Conservation (phyloP, 108 stramenopile genomes). For the Pseudonitzschia multistriata region DNA sequence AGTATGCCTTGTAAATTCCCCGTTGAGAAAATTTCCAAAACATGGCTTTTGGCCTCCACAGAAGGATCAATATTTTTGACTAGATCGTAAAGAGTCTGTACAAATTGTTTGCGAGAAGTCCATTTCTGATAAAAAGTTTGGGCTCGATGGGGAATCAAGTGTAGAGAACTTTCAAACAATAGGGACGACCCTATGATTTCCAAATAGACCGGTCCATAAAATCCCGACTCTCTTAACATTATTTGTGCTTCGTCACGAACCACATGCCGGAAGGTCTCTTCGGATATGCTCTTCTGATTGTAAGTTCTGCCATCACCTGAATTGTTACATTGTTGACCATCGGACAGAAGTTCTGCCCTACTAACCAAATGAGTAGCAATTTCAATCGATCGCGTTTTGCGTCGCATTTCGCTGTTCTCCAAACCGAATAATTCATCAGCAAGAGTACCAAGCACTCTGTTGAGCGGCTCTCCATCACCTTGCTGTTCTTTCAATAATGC, state of each 20-base stretch:
- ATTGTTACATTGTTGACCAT: not conserved
- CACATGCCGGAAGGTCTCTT: not conserved
- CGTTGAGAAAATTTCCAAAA: not conserved
- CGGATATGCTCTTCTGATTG: not conserved
- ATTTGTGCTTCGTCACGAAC: not conserved
- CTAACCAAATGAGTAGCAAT: not conserved
- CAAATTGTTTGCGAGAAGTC: not conserved
- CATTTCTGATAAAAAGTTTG: not conserved
- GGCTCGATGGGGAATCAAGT: not conserved
- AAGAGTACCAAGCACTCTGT: not conserved
- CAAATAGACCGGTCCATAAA: not conserved
- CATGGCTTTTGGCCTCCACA: not conserved
- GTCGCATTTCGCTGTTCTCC: not conserved
- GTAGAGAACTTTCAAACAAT: not conserved
- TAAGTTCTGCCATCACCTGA: not conserved
- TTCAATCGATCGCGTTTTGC: not conserved
- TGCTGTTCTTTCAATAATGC: not conserved
- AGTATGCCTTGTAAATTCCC: not conserved
- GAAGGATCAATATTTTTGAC: not conserved
- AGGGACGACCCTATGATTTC: conserved; percentile 6
- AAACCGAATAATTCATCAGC: not conserved
- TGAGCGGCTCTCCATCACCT: not conserved
- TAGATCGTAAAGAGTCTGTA: not conserved
- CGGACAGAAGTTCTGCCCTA: not conserved
- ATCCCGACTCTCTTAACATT: not conserved